Conservation (phyloP, 2,329 filamentous ascomycete genomes). For the Aspergillus costaricaensis region DNA sequence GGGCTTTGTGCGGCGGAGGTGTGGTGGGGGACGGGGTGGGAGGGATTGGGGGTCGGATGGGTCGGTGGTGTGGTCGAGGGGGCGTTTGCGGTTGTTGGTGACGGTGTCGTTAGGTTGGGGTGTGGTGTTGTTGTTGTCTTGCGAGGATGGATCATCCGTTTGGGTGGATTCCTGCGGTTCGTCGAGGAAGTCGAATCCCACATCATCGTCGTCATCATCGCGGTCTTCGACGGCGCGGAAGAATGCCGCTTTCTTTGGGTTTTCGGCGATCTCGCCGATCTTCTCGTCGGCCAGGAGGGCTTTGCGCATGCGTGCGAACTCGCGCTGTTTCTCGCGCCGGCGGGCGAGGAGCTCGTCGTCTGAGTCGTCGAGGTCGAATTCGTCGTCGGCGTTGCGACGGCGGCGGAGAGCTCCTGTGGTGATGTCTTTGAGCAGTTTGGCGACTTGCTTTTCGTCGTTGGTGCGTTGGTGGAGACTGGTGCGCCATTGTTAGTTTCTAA, state of each 20-base stretch:
- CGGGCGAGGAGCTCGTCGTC: slow-evolving; percentile 77
- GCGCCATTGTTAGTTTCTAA: slow-evolving; percentile 24
- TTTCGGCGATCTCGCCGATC: slow-evolving; percentile 84
- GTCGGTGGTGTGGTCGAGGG: slow-evolving; percentile 37
- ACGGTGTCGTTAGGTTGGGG: slow-evolving; percentile 23
- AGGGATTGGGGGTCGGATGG: slow-evolving; percentile 42
- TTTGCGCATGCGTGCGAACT: slow-evolving; percentile 90
- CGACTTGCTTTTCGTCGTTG: slow-evolving; percentile 81
- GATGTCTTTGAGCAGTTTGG: slow-evolving; percentile 90
- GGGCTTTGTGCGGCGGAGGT: slow-evolving; percentile 60
- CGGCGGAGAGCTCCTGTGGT: slow-evolving; percentile 84
- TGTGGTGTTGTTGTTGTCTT: slow-evolving; percentile 20
- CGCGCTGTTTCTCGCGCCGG: slow-evolving; percentile 77
- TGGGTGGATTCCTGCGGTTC: slow-evolving; percentile 44
- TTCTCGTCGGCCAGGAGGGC: slow-evolving; percentile 86
- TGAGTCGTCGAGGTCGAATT: slow-evolving; percentile 84
- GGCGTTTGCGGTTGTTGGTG: slow-evolving; percentile 43
- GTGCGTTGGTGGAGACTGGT: slow-evolving; percentile 73
- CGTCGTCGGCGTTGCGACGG: slow-evolving; percentile 70
- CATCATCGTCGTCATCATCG: slow-evolving; percentile 63
- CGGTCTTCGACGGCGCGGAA: slow-evolving; percentile 85
- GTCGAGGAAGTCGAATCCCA: slow-evolving; percentile 75
- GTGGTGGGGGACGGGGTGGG: slow-evolving; percentile 54
- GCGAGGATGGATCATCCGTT: slow-evolving; percentile 28
- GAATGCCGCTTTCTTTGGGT: slow-evolving; percentile 87